Evolutionary conservation across 768 basidiomycete species (phyloP).

Genomic region (Cantharellus cinnabarinus): DNA sequence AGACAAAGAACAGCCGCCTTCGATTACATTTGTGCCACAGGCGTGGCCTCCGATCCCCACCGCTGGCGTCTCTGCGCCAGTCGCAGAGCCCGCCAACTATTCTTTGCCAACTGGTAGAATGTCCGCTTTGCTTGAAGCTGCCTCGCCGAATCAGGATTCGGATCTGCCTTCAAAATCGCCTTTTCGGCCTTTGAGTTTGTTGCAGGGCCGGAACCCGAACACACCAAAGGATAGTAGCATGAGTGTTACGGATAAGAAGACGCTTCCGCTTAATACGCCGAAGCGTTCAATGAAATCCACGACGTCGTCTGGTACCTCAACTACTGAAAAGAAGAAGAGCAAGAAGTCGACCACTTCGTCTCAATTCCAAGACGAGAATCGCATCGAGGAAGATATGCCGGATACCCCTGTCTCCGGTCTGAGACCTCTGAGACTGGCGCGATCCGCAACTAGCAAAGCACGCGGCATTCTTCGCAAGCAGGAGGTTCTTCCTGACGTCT

Average conservation of each 20-base stretch:
- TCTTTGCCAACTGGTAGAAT: not conserved
- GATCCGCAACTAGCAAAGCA: slow-evolving; percentile 43
- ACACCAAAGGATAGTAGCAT: not conserved
- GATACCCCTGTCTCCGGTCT: slow-evolving; percentile 26
- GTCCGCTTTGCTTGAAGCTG: not conserved
- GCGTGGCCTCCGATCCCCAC: not conserved
- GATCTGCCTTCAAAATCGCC: not conserved
- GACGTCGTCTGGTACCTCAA: not conserved
- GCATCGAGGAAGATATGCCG: not conserved
- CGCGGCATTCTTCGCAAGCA: slow-evolving; percentile 34
- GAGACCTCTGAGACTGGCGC: slow-evolving; percentile 37
- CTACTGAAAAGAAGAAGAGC: not conserved
- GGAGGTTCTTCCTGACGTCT: slow-evolving; percentile 38
- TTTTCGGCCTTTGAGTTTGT: not conserved
- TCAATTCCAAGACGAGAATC: slow-evolving; percentile 17
- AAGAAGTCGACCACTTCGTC: not conserved
- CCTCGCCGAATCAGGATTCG: not conserved
- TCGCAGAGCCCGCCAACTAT: not conserved
- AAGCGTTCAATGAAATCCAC: not conserved
- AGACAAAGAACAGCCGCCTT: not conserved
- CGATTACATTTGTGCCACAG: not conserved
- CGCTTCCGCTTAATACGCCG: not conserved
- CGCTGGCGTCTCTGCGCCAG: not conserved
- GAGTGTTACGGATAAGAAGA: not conserved
- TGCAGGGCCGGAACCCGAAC: not conserved